phyloP scores from a whole-genome alignment of 352 stramenopile genomes.

The Phytophthora podocarpi region DNA sequence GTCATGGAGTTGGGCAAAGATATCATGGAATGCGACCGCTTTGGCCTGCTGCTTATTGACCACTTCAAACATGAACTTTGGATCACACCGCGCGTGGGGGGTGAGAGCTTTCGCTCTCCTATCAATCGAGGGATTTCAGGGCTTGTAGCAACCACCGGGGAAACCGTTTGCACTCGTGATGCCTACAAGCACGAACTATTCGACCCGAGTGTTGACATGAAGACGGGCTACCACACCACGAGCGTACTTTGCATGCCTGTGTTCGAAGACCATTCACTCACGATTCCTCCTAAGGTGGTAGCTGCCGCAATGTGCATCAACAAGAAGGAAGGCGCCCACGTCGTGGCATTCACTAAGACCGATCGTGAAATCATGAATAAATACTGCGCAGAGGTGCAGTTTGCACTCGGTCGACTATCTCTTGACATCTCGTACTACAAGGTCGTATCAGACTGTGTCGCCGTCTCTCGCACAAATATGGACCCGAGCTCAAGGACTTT shows the following conservation, averaged over 20 bases:
- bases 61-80: slow-evolving; percentile 82
- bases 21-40: slow-evolving; percentile 79
- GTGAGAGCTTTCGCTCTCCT: slow-evolving; percentile 60
- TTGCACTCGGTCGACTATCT: slow-evolving; percentile 64
- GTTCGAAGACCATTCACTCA: slow-evolving; percentile 63
- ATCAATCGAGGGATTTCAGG: slow-evolving; percentile 75
- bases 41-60: slow-evolving; percentile 71
- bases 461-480: slow-evolving; percentile 16
- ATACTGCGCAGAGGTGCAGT: slow-evolving; percentile 69
- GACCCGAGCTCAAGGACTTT: slow-evolving; percentile 9
- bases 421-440: slow-evolving; percentile 86
- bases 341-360: slow-evolving; percentile 70
- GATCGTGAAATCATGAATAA: slow-evolving; percentile 67
- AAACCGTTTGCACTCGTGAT: slow-evolving; percentile 62
- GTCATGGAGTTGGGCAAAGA: slow-evolving; percentile 78
- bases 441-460: slow-evolving; percentile 54
- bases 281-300: slow-evolving; percentile 56
- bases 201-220: slow-evolving; percentile 65
- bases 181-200: slow-evolving; percentile 80
- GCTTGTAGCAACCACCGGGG: slow-evolving; percentile 65
- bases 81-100: slow-evolving; percentile 63
- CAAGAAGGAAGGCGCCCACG: slow-evolving; percentile 76
- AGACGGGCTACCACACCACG: slow-evolving; percentile 79
- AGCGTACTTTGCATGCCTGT: slow-evolving; percentile 79
- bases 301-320: slow-evolving; percentile 91